phyloP scores from a whole-genome alignment of 306 rosid genomes.

The Macrotyloma uniflorum region DNA sequence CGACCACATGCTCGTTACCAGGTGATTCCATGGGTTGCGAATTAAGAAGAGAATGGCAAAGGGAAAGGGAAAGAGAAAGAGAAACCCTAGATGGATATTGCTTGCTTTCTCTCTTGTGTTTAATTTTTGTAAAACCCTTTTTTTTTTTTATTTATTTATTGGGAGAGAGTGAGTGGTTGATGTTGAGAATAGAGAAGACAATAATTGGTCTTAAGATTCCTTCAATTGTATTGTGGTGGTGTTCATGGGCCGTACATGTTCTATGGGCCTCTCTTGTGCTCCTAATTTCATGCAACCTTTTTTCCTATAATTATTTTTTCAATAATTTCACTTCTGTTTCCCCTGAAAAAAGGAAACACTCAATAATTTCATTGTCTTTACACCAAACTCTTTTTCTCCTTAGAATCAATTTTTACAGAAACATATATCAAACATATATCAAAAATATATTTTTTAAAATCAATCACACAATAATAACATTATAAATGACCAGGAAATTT shows the following conservation, averaged over 20 bases:
- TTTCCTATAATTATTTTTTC: too few species aligned
- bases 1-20: constrained; percentile 45
- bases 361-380: too few species aligned
- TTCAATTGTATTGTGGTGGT: not conserved
- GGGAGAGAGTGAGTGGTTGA: not conserved
- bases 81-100: constrained; percentile 47
- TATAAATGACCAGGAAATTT: too few species aligned
- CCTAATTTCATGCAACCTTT: too few species aligned
- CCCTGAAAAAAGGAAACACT: too few species aligned
- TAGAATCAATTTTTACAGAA: too few species aligned
- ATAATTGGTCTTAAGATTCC: not conserved
- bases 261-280: not conserved
- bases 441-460: too few species aligned
- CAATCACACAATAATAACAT: too few species aligned
- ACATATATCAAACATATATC: too few species aligned
- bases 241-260: not conserved
- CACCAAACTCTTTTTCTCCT: too few species aligned
- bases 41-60: not conserved
- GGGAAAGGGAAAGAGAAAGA: not conserved
- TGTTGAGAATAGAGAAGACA: not conserved
- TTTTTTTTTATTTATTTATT: not conserved
- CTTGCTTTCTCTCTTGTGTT: not conserved
- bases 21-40: constrained; percentile 71
- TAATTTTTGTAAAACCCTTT: constrained; percentile 31
- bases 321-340: too few species aligned